Base-by-base conservation (phyloP, 176 grass and related monocot species). In the Oryza meridionalis region DNA sequence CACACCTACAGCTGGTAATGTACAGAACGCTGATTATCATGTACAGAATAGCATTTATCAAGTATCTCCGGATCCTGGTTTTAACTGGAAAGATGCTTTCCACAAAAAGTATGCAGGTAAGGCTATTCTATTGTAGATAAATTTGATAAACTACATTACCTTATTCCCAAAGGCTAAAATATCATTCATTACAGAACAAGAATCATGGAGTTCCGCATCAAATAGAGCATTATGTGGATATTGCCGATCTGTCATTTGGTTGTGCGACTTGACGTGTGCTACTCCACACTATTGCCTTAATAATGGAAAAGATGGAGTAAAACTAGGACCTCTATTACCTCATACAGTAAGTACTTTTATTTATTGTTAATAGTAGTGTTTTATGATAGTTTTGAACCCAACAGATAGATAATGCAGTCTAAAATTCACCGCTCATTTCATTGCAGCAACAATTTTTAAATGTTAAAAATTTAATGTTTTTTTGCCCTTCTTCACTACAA, bases 191-290 rank as follows among this genome's bases (percentile, higher is more conserved):
- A 72, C 84, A 94, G 94, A 55, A 27, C 53, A 49, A 1, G 78
- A 42, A 53, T 80, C 82, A 22, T 85, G 87, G 82, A 92, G 59
- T 67, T 78, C 77, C 5, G 13, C 68, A 61, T 89, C 92, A 85
- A 91, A 90, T 87, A 93, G 96, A 63, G 91, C 87, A 61, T 16
- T 90, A 31, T 98, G 96, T 59, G 32, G 31, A 38, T 70, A 80
- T 35, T 95, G 96, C 59, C 47, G 81, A 69, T 93, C 89, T 65
- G 77, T 86, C 59, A 72, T 98, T 88, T 98, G 96, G 96, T 85
- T 95, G 63, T 90, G 92, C 82, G 66, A 79, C 53, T 86, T 98
- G 71, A 87, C 92, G 45, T 85, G 86, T 69, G 70, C 51, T 79
- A 55, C 79, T 13, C 72, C 87, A 77, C 92, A 93, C 63, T 45